Percentiles rank a stretch among this genome's conserved stretches.
These are phyloP conservation scores for Phaseolus coccineus DNA, from an alignment of 331 rosid genomes.

Conservation along the genomic window DNA sequence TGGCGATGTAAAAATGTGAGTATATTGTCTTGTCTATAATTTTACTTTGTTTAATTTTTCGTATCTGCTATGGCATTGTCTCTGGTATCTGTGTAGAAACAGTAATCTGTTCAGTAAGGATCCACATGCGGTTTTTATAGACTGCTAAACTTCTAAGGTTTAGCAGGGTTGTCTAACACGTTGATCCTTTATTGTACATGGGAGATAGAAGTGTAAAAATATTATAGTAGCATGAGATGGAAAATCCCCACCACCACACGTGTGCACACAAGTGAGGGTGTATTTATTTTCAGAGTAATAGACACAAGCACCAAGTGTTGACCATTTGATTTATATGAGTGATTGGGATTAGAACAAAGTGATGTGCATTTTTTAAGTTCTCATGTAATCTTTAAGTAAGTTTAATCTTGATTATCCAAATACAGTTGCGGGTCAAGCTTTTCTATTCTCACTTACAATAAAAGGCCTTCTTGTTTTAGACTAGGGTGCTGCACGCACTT, in stretches of 20 bases:
- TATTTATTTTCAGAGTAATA: not conserved
- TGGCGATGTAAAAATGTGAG: slow-evolving; percentile 93
- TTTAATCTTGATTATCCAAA: not conserved
- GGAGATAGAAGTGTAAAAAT: not conserved
- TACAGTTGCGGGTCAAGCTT: not conserved
- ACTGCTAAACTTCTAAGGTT: not conserved
- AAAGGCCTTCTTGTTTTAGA: not conserved
- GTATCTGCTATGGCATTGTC: slow-evolving; percentile 1
- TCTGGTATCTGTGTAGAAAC: slow-evolving; percentile 15
- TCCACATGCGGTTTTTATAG: not conserved
- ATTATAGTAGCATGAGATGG: not conserved
- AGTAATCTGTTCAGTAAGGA: slow-evolving; percentile 21
- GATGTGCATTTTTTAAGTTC: not conserved
- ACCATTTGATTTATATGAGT: not conserved
- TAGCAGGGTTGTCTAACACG: slow-evolving; percentile 3
- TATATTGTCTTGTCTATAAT: slow-evolving; percentile 37
- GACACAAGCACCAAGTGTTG: not conserved
- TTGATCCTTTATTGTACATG: not conserved
- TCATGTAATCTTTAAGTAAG: not conserved
- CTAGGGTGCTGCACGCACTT: not conserved
- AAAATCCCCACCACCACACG: not conserved
- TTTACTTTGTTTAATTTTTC: slow-evolving; percentile 30
- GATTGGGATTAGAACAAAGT: not conserved
- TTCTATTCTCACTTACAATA: not conserved
- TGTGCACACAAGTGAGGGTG: not conserved